Base-by-base conservation (phyloP, 352 stramenopile genomes). In the Saprolegnia diclina region DNA sequence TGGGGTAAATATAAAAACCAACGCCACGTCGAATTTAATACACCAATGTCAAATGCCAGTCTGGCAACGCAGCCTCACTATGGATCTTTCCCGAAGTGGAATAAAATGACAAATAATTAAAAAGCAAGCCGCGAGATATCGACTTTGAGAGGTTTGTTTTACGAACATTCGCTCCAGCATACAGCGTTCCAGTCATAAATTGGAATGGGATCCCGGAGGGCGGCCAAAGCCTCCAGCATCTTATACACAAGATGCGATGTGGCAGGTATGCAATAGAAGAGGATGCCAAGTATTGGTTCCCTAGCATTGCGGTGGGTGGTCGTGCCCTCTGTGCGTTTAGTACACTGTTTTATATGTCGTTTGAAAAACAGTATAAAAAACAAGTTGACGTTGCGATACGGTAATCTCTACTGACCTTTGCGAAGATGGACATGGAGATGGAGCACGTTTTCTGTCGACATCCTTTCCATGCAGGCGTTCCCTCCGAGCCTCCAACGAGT, bases 1-100 rank as follows among this genome's bases (percentile, higher is more conserved):
- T 59, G 52, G 52, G 52, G 52, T 59, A 59, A 16, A 59, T 59
- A 59, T 42, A 59, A 59, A 59, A 59, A 59, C 1, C 52, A 9
- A 42, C 52, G 13, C 19, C 52, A 9, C 52, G 13, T 21, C 19
- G 3, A 59, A 59, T 42, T 59, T 42, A 21, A 59, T 21, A 26
- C 16, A 4, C 11, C 11, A 59, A 59, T 26, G 11, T 59, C 35
- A 42, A 59, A 26, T 59, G 19, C n/a, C 35, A 42, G 4, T 24
- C 1, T 24, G 16, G 19, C 11, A 42, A 16, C 52, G 13, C 1
- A 7, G 11, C 16, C n/a, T 59, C 19, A 16, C 24, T 42, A 59
- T 59, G 35, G 24, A 59, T n/a, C 11, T 59, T 59, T 11, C 24
- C 24, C 35, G 24, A 59, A 4, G 3, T 4, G 1, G 52, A 21